Conservation (phyloP, 768 basidiomycete genomes). For the Hypholoma fasciculare region DNA sequence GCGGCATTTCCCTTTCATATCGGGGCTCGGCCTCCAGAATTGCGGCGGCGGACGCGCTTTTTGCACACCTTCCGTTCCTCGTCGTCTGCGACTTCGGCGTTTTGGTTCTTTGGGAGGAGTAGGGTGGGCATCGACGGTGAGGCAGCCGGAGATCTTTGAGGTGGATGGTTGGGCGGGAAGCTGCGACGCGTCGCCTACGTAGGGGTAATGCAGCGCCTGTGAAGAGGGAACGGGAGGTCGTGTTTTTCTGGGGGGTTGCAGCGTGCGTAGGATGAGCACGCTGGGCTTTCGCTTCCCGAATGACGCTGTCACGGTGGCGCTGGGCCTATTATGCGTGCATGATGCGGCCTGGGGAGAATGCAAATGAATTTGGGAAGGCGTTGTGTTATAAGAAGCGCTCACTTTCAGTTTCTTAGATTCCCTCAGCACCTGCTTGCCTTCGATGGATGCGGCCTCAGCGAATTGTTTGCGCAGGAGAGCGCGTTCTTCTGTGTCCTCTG, state of each 20-base stretch:
- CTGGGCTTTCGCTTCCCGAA: slow-evolving; percentile 14
- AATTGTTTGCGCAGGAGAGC: slow-evolving; percentile 42
- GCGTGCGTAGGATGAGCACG: slow-evolving; percentile 29
- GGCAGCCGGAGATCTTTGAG: slow-evolving; percentile 16
- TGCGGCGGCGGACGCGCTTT: slow-evolving; percentile 30
- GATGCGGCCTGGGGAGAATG: too few relatives aligned
- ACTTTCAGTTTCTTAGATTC: slow-evolving; percentile 19
- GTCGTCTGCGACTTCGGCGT: slow-evolving; percentile 18
- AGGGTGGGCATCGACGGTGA: slow-evolving; percentile 20
- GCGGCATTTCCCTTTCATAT: slow-evolving; percentile 35
- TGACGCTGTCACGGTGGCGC: not conserved
- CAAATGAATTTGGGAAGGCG: too few relatives aligned
- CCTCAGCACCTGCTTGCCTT: slow-evolving; percentile 28
- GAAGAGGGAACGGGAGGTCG: slow-evolving; percentile 37
- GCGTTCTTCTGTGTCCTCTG: slow-evolving; percentile 44
- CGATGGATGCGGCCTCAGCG: slow-evolving; percentile 41
- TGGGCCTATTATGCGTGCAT: too few relatives aligned
- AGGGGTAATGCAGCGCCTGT: slow-evolving; percentile 32
- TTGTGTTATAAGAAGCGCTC: not conserved
- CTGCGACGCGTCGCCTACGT: slow-evolving; percentile 19
- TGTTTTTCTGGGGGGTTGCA: slow-evolving; percentile 34
- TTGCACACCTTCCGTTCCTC: slow-evolving; percentile 4
- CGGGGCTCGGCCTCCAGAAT: slow-evolving; percentile 42
- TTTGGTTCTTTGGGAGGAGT: not conserved
- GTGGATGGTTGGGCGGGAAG: not conserved